Evolutionary conservation across 192 early-diverging fungal species (phyloP), one percentile per base, ranked within the genome.

Genomic region (Backusella liffmaniae): DNA sequence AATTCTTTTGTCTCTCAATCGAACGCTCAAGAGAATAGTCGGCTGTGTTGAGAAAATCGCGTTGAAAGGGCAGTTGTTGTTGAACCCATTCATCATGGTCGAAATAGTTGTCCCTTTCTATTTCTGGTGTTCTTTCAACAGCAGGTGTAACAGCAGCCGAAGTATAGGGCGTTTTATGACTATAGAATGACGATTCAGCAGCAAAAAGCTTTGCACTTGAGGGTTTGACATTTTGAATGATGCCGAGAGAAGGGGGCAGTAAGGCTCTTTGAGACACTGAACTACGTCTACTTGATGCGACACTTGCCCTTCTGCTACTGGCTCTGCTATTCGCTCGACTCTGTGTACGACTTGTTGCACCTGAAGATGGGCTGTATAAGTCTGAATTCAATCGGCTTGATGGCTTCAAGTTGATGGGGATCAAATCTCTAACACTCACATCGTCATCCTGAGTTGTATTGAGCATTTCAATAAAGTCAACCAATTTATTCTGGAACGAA

Each of bases 371-470:
- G n/a, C 56, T 36, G 15, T 26, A 37, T 3, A 46, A 34, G 15
- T 42, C 73, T 3, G 51, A 15, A 23, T 72, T 36, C 18, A 81
- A 59, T 12, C 67, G 68, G 23, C 80, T 81, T 8, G 75, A 72
- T 18, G 76, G 26, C 49, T 81, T 81, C 16, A 81, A 59, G 1
- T 41, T 65, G 59, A 81, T 73, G 5, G 80, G 80, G n/a, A 81
- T 81, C 30, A 81, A 44, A 36, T 81, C 80, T 41, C 80, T 67
- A 4, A 77, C 80, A 39, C 76, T 77, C 34, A 73, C 71, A 37
- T 81, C 80, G 15, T 77, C 73, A 42, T 74, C 77, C 3, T 51
- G 34, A 15, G 49, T 65, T 2, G 34, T 44, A 1, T 49, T 13
- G 6, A 53, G 15, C 13, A 49, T 73, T n/a, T 36, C 72, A 16